These are phyloP conservation scores for Gossypium gossypioides DNA, from an alignment of 441 rosid genomes.

Conservation along the genomic window DNA sequence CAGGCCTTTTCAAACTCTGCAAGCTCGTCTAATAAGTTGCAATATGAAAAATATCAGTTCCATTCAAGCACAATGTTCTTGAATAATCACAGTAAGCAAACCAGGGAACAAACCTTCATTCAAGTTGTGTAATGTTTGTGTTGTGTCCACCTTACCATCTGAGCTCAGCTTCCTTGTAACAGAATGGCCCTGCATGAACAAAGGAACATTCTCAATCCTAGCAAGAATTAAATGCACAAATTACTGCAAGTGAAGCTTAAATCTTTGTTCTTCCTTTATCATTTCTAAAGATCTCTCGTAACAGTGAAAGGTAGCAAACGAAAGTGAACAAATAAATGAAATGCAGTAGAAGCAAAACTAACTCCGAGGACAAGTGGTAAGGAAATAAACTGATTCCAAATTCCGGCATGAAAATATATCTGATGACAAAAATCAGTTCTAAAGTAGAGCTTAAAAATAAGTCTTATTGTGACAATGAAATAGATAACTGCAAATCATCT, in stretches of 20 bases:
- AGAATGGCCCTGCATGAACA: constrained; percentile 61
- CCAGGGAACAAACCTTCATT: constrained; percentile 45
- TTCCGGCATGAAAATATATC: not conserved
- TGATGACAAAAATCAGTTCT: not conserved
- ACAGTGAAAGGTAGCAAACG: not conserved
- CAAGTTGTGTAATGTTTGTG: constrained; percentile 69
- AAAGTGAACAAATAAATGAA: not conserved
- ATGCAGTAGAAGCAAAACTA: not conserved
- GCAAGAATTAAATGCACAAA: not conserved
- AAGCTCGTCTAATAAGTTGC: constrained; percentile 44
- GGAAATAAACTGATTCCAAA: not conserved
- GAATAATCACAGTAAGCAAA: constrained; percentile 6
- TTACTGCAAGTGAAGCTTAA: not conserved
- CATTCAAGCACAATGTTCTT: not conserved
- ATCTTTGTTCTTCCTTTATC: not conserved
- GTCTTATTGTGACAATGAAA: not conserved
- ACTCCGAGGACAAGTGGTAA: not conserved
- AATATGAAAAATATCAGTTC: constrained; percentile 1
- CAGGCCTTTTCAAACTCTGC: constrained; percentile 58
- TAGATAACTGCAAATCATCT: not conserved
- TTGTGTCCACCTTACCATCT: constrained; percentile 66
- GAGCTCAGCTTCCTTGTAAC: constrained; percentile 59
- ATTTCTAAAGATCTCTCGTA: not conserved
- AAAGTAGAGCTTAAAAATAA: not conserved
- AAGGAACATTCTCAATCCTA: constrained; percentile 7